phyloP scores from a whole-genome alignment of 2,329 filamentous ascomycete species.

The Triangularia setosa region DNA sequence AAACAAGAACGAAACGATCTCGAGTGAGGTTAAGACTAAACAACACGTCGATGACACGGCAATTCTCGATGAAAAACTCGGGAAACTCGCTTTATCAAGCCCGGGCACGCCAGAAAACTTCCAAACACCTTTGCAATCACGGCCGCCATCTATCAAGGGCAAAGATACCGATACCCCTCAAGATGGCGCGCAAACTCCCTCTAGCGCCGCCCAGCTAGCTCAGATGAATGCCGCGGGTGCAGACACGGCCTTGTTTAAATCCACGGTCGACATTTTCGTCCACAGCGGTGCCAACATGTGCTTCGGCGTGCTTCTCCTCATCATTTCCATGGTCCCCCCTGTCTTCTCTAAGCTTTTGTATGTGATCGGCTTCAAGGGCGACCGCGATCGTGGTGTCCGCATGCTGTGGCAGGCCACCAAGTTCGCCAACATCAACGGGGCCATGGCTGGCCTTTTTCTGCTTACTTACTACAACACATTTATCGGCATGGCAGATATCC shows the following conservation, averaged over 20 bases:
- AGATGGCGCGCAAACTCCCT: conserved; percentile 9
- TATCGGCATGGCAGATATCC: conserved; percentile 81
- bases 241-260: conserved; percentile 62
- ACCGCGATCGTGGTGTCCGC: conserved; percentile 73
- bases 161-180: neutral
- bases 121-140: neutral
- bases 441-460: conserved; percentile 75
- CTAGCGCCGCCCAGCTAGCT: conserved; percentile 25
- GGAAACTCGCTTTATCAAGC: conserved; percentile 5
- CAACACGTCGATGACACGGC: conserved; percentile 35
- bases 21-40: conserved; percentile 40
- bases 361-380: conserved; percentile 86
- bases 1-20: conserved; percentile 31
- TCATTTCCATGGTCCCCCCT: conserved; percentile 91
- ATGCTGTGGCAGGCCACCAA: conserved; percentile 90
- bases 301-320: conserved; percentile 77
- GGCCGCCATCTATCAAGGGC: neutral
- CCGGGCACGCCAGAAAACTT: neutral
- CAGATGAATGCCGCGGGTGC: conserved; percentile 41
- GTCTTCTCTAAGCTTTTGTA: conserved; percentile 82
- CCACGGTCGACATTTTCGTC: conserved; percentile 80
- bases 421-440: conserved; percentile 88
- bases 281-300: conserved; percentile 87
- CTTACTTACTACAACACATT: conserved; percentile 87
- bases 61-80: conserved; percentile 21